Percentiles rank a stretch among this genome's conserved stretches.
phyloP scores from a whole-genome alignment of 2,329 filamentous ascomycete genomes.

The Alternaria gaisen region DNA sequence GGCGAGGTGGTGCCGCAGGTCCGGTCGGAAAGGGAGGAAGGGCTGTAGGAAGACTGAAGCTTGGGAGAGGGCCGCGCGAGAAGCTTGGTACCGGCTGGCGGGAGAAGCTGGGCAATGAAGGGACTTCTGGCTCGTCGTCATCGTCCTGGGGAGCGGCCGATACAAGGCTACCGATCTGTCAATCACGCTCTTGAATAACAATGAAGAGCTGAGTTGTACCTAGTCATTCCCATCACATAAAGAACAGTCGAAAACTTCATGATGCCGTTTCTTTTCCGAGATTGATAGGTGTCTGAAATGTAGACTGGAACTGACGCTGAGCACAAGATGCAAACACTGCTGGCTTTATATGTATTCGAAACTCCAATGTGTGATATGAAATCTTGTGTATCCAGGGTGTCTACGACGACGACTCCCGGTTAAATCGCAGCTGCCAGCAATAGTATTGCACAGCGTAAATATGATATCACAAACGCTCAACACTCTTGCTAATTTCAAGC shows the following conservation, averaged over 20 bases:
- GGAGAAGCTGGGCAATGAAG: conserved; percentile 18
- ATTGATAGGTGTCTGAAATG: neutral
- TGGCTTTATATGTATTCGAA: conserved; percentile 24
- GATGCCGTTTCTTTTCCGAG: conserved; percentile 10
- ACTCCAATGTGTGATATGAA: neutral
- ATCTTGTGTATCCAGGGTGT: neutral
- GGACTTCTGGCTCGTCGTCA: conserved; percentile 13
- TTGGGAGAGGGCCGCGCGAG: conserved; percentile 4
- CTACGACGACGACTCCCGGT: neutral
- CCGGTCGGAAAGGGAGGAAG: neutral
- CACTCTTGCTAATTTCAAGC: neutral
- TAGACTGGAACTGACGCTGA: conserved; percentile 3
- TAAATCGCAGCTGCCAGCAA: neutral
- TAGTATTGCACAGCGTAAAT: neutral
- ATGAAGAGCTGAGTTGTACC: conserved; percentile 16
- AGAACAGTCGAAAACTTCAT: conserved; percentile 41
- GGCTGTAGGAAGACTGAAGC: neutral
- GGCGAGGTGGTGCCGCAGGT: neutral
- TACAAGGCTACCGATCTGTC: conserved; percentile 21
- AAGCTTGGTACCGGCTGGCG: conserved; percentile 12
- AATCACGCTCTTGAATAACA: conserved; percentile 10
- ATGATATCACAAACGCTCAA: neutral
- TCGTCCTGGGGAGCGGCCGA: conserved; percentile 25
- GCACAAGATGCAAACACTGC: neutral
- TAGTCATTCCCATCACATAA: conserved; percentile 24